Base-by-base conservation (phyloP, 495 filamentous ascomycete species). In the Emericellopsis terricola region DNA sequence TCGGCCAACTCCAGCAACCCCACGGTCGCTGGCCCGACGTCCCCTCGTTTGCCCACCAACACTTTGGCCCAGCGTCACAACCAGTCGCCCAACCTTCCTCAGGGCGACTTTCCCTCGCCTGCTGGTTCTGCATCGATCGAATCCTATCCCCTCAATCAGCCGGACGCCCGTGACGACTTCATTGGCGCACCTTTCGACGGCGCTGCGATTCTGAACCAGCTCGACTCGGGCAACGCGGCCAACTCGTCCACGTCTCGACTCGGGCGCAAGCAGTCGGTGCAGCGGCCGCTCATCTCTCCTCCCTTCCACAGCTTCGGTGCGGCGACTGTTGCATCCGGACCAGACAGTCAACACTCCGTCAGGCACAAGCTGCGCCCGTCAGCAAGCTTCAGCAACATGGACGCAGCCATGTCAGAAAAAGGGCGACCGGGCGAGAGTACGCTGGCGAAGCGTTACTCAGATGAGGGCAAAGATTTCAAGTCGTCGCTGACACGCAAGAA, bases 401-500 rank as follows among this genome's bases (percentile, higher is more conserved):
- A 58, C 34, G 34, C 50, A 19, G 44, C 44, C 33, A 52, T 64
- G 47, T 59, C 45, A 41, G 67, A 71, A 45, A 69, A 69, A 46
- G 36, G 55, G 3, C 28, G 65, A 70, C 55, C 69, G 84, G 60
- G 59, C 56, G 48, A 60, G 51, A 39, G 66, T 55, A 47, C 69
- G 28, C 23, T 6, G 23, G 64, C 75, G 23, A 86, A 94, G 53
- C 64, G 86, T 40, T 81, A 79, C 50, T 91, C 83, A 37, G 89
- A 92, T 50, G 91, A 96, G 50, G 63, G 62, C 34, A 76, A 71
- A 43, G 64, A 70, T 29, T 50, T 62, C 28, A 68, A 65, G 41
- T 62, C 62, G 2, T 62, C 64, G 21, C 55, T 72, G 34, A 58
- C 76, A 41, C 70, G 81, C 47, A 93, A 94, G 65, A 96, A 93